phyloP scores from a whole-genome alignment of 805 yeast species.

The Starmerella floris region DNA sequence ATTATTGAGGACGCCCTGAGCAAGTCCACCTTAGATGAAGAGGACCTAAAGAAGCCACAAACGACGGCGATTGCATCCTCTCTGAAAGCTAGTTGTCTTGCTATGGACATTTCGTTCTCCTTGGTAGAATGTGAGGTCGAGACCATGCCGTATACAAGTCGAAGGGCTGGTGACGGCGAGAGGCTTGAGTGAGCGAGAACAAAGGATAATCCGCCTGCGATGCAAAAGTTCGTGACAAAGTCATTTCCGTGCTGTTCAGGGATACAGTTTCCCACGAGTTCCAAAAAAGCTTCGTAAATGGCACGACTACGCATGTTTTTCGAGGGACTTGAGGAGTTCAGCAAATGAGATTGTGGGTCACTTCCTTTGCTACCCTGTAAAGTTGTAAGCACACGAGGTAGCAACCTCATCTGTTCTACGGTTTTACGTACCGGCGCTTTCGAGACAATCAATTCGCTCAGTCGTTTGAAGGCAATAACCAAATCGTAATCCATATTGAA shows the following conservation, averaged over 20 bases:
- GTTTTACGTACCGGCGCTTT: constrained; percentile 15
- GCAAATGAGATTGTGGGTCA: neutral
- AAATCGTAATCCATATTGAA: constrained; percentile 5
- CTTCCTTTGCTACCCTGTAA: neutral
- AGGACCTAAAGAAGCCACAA: constrained; percentile 7
- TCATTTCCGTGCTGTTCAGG: constrained; percentile 10
- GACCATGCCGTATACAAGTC: constrained; percentile 7
- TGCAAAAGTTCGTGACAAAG: constrained; percentile 16
- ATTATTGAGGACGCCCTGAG: constrained; percentile 10
- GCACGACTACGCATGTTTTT: neutral
- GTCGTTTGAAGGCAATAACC: constrained; percentile 13
- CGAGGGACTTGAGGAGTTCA: neutral
- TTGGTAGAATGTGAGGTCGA: neutral
- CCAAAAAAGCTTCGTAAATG: constrained; percentile 11
- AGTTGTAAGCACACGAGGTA: constrained; percentile 9
- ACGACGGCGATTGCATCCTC: constrained; percentile 17
- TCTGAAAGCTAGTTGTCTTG: constrained; percentile 16
- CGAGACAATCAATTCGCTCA: constrained; percentile 18
- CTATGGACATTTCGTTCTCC: constrained; percentile 10
- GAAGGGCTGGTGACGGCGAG: constrained; percentile 4
- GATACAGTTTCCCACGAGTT: constrained; percentile 13
- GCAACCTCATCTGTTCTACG: constrained; percentile 11
- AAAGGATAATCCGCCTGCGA: constrained; percentile 21
- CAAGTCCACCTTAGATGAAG: neutral
- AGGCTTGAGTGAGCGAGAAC: constrained; percentile 13